Conservation (phyloP, 345 rosid species). For the Combretum micranthum region DNA sequence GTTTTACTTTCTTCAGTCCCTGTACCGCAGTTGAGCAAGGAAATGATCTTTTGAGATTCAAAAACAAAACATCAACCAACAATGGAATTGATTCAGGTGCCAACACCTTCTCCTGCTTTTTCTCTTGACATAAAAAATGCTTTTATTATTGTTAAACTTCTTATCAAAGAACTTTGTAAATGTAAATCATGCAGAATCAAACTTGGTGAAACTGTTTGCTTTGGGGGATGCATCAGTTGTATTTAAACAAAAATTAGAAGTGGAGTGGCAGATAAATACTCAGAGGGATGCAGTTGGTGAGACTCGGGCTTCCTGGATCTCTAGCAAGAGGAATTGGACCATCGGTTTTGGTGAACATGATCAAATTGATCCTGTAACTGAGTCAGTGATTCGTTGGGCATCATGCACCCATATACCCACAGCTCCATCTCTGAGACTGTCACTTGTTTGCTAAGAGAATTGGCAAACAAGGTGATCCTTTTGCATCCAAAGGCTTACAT, state of each 20-base stretch:
- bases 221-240: constrained; percentile 23
- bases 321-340: constrained; percentile 57
- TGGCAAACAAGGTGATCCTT: not conserved
- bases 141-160: too few relatives aligned
- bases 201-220: constrained; percentile 25
- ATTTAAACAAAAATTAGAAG: constrained; percentile 21
- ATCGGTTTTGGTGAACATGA: constrained; percentile 64
- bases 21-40: constrained; percentile 18
- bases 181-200: constrained; percentile 24
- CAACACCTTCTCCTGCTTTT: not conserved
- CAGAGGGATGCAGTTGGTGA: constrained; percentile 25
- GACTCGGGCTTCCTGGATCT: constrained; percentile 40
- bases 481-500: not conserved
- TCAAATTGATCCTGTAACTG: constrained; percentile 51
- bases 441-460: constrained; percentile 58
- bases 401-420: constrained; percentile 76
- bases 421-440: constrained; percentile 56
- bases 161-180: not conserved
- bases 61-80: constrained; percentile 10
- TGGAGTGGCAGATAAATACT: constrained; percentile 27
- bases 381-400: constrained; percentile 75
- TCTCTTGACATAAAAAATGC: constrained; percentile 2
- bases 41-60: constrained; percentile 5
- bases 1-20: constrained; percentile 59
- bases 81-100: constrained; percentile 35